Evolutionary conservation across 768 basidiomycete genomes (phyloP), one percentile per base, ranked within the genome.

Genomic region (Mycena galopus): DNA sequence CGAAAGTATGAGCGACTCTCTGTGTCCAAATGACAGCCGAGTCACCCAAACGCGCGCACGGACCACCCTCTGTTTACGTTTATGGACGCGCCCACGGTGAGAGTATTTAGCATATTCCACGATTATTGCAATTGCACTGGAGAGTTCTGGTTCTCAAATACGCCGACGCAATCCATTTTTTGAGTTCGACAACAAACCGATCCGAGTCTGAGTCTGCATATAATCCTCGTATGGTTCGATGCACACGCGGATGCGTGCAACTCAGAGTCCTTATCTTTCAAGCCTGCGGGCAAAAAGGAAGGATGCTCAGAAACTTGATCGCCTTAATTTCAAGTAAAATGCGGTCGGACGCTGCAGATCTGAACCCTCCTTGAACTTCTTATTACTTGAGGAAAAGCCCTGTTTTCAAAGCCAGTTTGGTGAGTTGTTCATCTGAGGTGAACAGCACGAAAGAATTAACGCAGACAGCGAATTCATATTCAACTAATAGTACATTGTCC

Each of bases 61-160:
- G 71, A 72, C 71, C 72, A 68, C 33, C 11, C 1, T 21, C 9
- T 72, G 56, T 72, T 72, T 72, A 65, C 29, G 21, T 30, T 65
- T 59, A 19, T 65, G 69, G 44, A 53, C 50, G 37, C 55, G 17
- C 14, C n/a, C 29, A 47, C 33, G 66, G 35, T 33, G 14, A 62
- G 44, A 51, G 64, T 56, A 39, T 42, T 27, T 11, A 27, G 19
- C 8, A 55, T 30, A 42, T 57, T 29, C 39, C 12, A 42, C 44
- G 19, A n/a, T 27, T 5, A 33, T 33, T 21, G 51, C 51, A 47
- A 62, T 62, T 60, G 27, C 27, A 32, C 23, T 35, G 56, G 32
- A 35, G n/a, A 37, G 23, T 35, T 59, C 19, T n/a, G n/a, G n/a
- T 35, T 30, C 27, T 29, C 4, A 29, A 39, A 39, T 39, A 30